These are phyloP conservation scores for Diplogelasinospora grovesii DNA, from an alignment of 495 filamentous ascomycete genomes.

Conservation along the genomic window DNA sequence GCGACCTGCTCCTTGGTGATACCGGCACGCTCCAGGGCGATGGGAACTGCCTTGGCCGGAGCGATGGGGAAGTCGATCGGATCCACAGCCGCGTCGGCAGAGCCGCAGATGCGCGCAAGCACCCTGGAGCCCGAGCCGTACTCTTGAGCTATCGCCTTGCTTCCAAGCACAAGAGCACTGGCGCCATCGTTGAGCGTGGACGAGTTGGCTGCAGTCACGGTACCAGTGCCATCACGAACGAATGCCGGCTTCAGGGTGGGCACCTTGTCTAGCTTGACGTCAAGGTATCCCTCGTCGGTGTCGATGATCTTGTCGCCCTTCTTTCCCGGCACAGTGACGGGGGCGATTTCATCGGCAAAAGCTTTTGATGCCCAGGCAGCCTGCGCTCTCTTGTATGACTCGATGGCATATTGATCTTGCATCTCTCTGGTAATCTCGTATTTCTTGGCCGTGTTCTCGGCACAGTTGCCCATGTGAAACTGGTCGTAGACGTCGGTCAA, in stretches of 20 bases:
- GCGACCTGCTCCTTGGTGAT: conserved; percentile 84
- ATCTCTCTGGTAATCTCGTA: conserved; percentile 69
- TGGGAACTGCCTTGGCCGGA: conserved; percentile 83
- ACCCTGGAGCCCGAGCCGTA: conserved; percentile 68
- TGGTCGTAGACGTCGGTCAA: conserved; percentile 95
- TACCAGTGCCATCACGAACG: conserved; percentile 72
- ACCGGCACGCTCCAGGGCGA: conserved; percentile 81
- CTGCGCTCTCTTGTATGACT: conserved; percentile 80
- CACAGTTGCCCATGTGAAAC: conserved; percentile 96
- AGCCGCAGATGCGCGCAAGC: conserved; percentile 74
- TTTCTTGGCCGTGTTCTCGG: conserved; percentile 92
- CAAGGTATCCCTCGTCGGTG: conserved; percentile 82
- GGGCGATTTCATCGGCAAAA: conserved; percentile 81
- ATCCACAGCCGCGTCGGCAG: conserved; percentile 86
- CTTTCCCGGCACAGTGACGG: conserved; percentile 73
- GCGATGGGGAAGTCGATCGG: conserved; percentile 95
- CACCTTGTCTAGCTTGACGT: conserved; percentile 77
- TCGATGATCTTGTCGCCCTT: conserved; percentile 76
- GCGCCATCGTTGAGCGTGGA: conserved; percentile 93
- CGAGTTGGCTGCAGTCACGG: conserved; percentile 89
- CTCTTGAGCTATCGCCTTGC: conserved; percentile 65
- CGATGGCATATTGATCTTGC: conserved; percentile 87
- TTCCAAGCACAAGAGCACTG: conserved; percentile 80
- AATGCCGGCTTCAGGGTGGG: conserved; percentile 87
- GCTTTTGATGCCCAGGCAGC: conserved; percentile 73